A percentile compares a stretch with the other conserved stretches of the same genome.
Conservation (phyloP, 1,139 yeast species). For the Kodamaea suecica region DNA sequence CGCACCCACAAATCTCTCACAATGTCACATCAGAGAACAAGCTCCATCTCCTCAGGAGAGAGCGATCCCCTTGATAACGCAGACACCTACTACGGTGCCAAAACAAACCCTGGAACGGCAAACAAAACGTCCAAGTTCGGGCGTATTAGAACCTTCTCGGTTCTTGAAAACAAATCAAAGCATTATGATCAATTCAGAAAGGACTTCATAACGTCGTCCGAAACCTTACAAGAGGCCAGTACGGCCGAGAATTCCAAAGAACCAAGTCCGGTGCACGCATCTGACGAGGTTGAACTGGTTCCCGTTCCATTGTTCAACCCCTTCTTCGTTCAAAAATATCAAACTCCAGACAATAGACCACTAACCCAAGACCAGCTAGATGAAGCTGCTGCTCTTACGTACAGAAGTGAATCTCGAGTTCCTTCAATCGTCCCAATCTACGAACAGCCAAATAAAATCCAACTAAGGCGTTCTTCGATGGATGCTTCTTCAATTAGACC, state of each 20-base stretch:
- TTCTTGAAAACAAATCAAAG: constrained; percentile 29
- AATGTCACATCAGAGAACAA: constrained; percentile 18
- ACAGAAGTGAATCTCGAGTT: constrained; percentile 3
- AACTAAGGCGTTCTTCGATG: constrained; percentile 58
- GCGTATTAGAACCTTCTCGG: constrained; percentile 52
- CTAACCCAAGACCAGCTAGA: no score
- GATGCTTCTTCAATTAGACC: constrained; percentile 51
- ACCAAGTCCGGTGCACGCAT: constrained; percentile 1
- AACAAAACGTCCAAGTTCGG: constrained; percentile 35
- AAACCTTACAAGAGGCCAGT: constrained; percentile 5
- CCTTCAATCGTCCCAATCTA: constrained; percentile 38
- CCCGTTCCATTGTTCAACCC: background rate
- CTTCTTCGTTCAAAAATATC: background rate
- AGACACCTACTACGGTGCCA: constrained; percentile 69
- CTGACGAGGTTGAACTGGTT: background rate
- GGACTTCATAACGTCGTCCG: constrained; percentile 4
- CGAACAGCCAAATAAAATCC: constrained; percentile 9
- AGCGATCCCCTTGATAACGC: constrained; percentile 65
- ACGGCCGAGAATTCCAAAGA: background rate
- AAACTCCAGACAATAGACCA: no score
- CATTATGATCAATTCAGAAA: constrained; percentile 13
- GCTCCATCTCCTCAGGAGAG: constrained; percentile 38
- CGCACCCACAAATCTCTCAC: no score
- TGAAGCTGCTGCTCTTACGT: constrained; percentile 2
- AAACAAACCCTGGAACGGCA: constrained; percentile 51